Evolutionary conservation across 805 yeast genomes (phyloP).

Genomic region (Starmerella roubikii): DNA sequence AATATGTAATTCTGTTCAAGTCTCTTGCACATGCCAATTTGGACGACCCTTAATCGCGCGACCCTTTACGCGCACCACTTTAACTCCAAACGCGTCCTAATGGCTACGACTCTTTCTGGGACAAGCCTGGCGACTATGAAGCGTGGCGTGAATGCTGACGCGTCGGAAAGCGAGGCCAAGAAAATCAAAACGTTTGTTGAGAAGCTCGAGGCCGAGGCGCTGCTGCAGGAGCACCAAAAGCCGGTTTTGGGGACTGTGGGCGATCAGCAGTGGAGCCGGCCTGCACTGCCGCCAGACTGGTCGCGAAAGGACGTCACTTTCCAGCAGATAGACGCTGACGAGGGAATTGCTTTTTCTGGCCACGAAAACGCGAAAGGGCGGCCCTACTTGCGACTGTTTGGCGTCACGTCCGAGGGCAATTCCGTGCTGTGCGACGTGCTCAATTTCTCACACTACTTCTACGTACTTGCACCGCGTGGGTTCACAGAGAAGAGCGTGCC

Average conservation of each 20-base stretch:
- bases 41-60: too few species aligned
- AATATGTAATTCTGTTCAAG: too few species aligned
- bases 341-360: slow-evolving; percentile 31
- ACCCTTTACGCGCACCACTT: too few species aligned
- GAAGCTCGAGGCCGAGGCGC: slow-evolving; percentile 12
- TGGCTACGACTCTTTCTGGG: background rate
- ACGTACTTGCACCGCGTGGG: slow-evolving; percentile 79
- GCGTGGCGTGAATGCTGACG: background rate
- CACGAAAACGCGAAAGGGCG: background rate
- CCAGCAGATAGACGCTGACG: slow-evolving; percentile 94
- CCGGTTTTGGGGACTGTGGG: slow-evolving; percentile 10
- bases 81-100: background rate
- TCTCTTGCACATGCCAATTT: too few species aligned
- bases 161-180: slow-evolving; percentile 2
- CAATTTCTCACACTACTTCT: slow-evolving; percentile 80
- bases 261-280: slow-evolving; percentile 42
- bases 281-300: slow-evolving; percentile 36
- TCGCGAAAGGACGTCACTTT: slow-evolving; percentile 24
- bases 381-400: slow-evolving; percentile 63
- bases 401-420: slow-evolving; percentile 76
- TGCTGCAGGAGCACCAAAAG: slow-evolving; percentile 1
- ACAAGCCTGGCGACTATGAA: background rate
- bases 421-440: slow-evolving; percentile 81
- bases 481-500: slow-evolving; percentile 44
- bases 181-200: slow-evolving; percentile 8